Base-by-base conservation (phyloP, 2,329 filamentous ascomycete genomes). In the Neopestalotiopsis rosae region DNA sequence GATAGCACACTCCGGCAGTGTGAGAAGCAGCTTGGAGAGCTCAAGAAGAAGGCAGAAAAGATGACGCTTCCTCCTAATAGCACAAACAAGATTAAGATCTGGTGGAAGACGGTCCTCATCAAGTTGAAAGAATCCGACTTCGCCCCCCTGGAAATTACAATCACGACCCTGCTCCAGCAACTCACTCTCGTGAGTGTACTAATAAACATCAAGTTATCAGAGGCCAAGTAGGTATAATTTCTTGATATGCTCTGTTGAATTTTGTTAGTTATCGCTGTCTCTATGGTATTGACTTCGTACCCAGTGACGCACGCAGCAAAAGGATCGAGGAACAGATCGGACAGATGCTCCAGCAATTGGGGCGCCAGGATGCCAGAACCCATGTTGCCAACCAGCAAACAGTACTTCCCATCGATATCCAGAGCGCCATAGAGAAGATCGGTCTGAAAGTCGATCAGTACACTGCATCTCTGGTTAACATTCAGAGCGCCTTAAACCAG, bases 61-160 rank as follows among this genome's bases (percentile, higher is more conserved):
- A 40, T 67, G n/a, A 9, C 4, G 10, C 49, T 49, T 32, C 12
- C 65, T 1, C 2, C 14, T 1, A 30, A 24, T 24, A 24, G 34
- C 10, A 52, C 52, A 7, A 45, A 38, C 20, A 40, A 49, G 24
- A 24, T 24, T 24, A 24, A 24, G 24, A 24, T 24, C 24, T 24
- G 24, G 24, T 30, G 32, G n/a, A 49, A 59, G 13, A 24, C 34
- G 2, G n/a, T 66, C 12, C 49, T 24, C 28, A 13, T 56, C 6
- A 66, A 66, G 52, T 2, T 66, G 65, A 61, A 61, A 7, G 65
- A 67, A 20, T 0, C 65, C 32, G 65, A 67, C 17, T 67, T 67
- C 2, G 9, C 65, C 1, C 3, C 61, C 17, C 9, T 67, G 3
- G 56, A 67, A 2, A 5, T 17, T 1, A 49, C 30, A 5, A 67